Base-by-base conservation (phyloP, 106 monocot species). In the Vanilla planifolia region DNA sequence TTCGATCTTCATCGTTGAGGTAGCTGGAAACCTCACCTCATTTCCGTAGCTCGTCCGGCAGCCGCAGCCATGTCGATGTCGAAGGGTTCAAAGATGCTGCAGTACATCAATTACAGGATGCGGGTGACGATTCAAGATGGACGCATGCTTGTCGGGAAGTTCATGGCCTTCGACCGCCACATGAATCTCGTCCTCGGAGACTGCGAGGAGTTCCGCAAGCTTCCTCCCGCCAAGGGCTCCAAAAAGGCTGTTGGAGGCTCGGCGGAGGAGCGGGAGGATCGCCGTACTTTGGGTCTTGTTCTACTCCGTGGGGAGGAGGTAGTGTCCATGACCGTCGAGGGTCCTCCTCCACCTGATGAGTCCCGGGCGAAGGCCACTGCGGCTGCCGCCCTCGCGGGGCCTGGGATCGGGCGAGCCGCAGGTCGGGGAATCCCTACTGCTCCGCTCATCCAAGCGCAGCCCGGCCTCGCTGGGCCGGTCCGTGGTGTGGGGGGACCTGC, bases 181-280 rank as follows among this genome's bases (percentile, higher is more conserved):
- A 90, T 96, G 86, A 96, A 96, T 81, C 89, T 96, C 60, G 95
- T 96, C 73, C 80, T 96, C 66, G 95, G 95, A 57, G 95, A 96
- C 72, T 96, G 95, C 67, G 95, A 96, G 74, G 90, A 96, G 86
- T 91, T 96, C 64, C 86, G 95, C 55, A 77, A 66, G 62, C 90
- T 96, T 3, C 95, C 95, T 0, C 95, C 90, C 0, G 30, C 68
- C 4, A 85, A 92, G 52, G 66, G 52, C 13, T 46, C 71, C 48
- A 72, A 75, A 65, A 76, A 67, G 26, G 3, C 51, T 0, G 60
- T 51, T 41, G 37, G 47, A 0, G 25, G 48, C 15, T 3, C 44
- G 6, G 11, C 19, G 16, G 91, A 80, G 65, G 87, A 84, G 33
- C 77, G 92, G 14, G 92, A 92, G 81, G 88, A 89, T 22, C 90